Conservation (phyloP, 2,329 filamentous ascomycete genomes). For the Cryphonectria japonica region DNA sequence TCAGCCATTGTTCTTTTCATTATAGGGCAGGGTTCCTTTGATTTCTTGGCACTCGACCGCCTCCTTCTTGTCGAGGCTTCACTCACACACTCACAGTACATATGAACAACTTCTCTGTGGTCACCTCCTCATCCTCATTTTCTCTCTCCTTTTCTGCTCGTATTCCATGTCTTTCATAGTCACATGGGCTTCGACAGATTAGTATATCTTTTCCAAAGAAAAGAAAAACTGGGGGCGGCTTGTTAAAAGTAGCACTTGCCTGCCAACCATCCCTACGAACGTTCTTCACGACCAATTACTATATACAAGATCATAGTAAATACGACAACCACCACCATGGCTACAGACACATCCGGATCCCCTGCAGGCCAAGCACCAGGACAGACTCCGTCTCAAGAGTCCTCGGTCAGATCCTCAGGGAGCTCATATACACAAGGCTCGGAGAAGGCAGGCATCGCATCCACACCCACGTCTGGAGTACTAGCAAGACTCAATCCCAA, state of each 20-base stretch:
- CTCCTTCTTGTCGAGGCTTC: background rate
- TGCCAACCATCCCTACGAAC: background rate
- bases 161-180: background rate
- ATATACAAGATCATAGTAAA: background rate
- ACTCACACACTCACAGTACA: background rate
- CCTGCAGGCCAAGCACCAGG: background rate
- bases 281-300: background rate
- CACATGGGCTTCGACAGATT: background rate
- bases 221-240: too few species aligned
- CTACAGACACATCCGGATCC: background rate
- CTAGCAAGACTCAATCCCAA: slow-evolving; percentile 18
- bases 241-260: too few species aligned
- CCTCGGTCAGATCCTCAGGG: background rate
- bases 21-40: background rate
- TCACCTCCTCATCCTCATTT: background rate
- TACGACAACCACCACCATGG: background rate
- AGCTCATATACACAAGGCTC: slow-evolving; percentile 16
- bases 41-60: background rate
- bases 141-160: background rate
- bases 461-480: background rate
- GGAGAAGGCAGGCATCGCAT: background rate
- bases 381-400: background rate
- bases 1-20: background rate
- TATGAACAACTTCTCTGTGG: background rate
- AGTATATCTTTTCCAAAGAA: background rate